Evolutionary conservation across 257 asterid genomes (phyloP).

Genomic region (Ligustrum vulgare): DNA sequence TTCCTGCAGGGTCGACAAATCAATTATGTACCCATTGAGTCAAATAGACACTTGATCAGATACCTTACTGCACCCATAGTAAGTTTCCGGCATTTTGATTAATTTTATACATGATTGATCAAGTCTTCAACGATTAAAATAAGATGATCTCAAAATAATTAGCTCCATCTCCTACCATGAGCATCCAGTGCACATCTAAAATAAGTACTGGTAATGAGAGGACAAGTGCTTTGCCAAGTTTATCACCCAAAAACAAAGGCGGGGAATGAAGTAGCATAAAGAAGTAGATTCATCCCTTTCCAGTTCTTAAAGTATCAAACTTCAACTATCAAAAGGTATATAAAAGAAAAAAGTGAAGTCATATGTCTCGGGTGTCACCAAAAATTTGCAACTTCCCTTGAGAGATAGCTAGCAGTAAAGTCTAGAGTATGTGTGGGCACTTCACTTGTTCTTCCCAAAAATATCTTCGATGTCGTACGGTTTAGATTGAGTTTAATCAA

Average conservation of each 20-base stretch:
- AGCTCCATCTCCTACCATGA: background rate
- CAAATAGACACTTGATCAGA: conserved; percentile 17
- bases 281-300: conserved; percentile 8
- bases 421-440: background rate
- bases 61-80: background rate
- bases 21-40: background rate
- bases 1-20: background rate
- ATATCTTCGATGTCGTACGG: background rate
- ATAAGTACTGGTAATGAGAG: background rate
- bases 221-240: background rate
- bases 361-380: background rate
- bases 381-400: background rate
- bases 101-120: background rate
- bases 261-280: background rate
- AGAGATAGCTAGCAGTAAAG: background rate
- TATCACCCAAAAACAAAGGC: background rate
- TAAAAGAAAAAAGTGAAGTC: too few species aligned
- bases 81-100: background rate
- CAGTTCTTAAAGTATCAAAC: conserved; percentile 6
- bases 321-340: background rate
- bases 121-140: background rate
- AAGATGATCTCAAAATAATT: background rate
- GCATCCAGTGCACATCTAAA: background rate
- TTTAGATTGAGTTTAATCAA: background rate
- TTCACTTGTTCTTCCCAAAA: background rate